Conservation (phyloP, 495 filamentous ascomycete species). For the Neurospora sp. region DNA sequence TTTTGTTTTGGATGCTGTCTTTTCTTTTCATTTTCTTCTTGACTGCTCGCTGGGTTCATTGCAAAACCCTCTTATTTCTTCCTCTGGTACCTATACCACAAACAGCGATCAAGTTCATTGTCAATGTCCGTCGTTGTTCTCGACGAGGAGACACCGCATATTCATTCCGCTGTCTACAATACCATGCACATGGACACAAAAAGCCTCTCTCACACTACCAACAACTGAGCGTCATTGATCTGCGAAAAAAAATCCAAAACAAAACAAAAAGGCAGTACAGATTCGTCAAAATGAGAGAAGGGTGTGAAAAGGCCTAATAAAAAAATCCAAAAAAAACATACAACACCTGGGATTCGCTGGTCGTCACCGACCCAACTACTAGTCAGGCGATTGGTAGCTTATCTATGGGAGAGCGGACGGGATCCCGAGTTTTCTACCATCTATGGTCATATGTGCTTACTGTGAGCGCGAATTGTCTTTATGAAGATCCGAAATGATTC, state of each 20-base stretch:
- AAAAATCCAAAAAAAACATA: slow-evolving; percentile 3
- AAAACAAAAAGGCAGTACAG: neutral
- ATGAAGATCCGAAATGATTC: neutral
- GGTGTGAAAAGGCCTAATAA: neutral
- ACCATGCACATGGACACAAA: neutral
- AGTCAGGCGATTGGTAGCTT: slow-evolving; percentile 21
- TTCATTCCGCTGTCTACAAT: neutral
- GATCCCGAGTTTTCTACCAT: slow-evolving; percentile 31
- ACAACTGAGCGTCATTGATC: neutral
- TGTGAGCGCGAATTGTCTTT: neutral
- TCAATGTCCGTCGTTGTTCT: neutral
- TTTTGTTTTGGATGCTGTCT: neutral
- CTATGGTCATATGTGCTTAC: neutral
- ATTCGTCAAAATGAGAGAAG: neutral
- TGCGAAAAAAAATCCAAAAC: neutral
- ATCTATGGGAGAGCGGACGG: slow-evolving; percentile 42
- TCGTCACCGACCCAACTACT: slow-evolving; percentile 43
- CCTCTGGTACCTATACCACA: neutral
- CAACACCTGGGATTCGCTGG: slow-evolving; percentile 19
- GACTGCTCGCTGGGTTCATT: neutral
- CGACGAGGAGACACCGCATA: neutral
- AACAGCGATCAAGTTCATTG: neutral
- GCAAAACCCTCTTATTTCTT: neutral
- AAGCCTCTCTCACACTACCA: neutral
- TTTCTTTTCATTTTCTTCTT: neutral